Base-by-base conservation (phyloP, 1,139 yeast genomes). In the Hyphopichia pseudoburtonii region DNA sequence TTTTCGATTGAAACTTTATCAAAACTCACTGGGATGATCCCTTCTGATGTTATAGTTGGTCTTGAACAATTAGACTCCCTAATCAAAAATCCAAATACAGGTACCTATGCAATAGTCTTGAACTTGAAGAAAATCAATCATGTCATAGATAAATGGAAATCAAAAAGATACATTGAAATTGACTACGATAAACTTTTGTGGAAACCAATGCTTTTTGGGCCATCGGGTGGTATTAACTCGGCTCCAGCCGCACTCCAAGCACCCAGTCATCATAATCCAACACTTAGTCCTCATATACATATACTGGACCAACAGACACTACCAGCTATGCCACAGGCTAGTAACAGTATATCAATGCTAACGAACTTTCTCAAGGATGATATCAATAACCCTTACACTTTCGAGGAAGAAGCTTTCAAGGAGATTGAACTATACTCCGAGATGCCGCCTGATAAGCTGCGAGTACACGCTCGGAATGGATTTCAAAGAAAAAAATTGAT, bases 31-130 rank as follows among this genome's bases (percentile, higher is more conserved):
- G 97, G 97, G 0, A 86, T 92, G 92, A 81, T 76, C 1, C 77
- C 86, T 4, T 86, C 92, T 11, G 97, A 92, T 60, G 90, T 90
- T 0, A 73, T 90, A 6, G 86, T 86, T 33, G 96, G 95, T 0
- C 66, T 92, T 19, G 98, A 92, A 56, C 85, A 82, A 41, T 61
- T 92, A 16, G 72, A 78, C 28, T 80, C 85, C 4, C 64, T 92
- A 27, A 60, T 76, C 2, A 66, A 74, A 35, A 72, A 73, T 40
- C 67, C 66, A 1, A 42, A 51, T 16, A 64, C 73, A 1, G 64
- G 66, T 3, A 52, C 56, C 11, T 87, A 79, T 57, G 81, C 77
- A 0, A 68, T 90, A 2, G 64, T 65, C 4, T 62, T 87, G 6
- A 76, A 86, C 46, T 46, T 73, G 33, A 50, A 52, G 0, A 56